A percentile compares a stretch with the other conserved stretches of the same genome.
Conservation (phyloP, 169 alveolate genomes). For the Cryptosporidium canis region DNA sequence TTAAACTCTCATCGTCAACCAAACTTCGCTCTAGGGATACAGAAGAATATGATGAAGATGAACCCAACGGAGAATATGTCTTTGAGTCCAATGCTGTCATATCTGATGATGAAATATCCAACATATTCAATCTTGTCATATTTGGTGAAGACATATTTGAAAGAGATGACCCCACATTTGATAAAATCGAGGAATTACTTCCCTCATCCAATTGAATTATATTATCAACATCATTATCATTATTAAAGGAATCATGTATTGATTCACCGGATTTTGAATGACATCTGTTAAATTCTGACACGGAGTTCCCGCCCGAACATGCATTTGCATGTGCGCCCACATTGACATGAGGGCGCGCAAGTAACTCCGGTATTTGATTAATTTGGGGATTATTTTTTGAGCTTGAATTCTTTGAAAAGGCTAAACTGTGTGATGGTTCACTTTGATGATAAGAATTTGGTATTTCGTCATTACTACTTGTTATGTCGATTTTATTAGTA, state of each 20-base stretch:
- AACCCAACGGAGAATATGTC: background rate
- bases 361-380: constrained; percentile 4
- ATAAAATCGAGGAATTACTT: background rate
- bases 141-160: constrained; percentile 26
- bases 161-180: background rate
- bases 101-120: constrained; percentile 9
- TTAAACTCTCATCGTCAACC: background rate
- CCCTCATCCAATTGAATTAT: too few species aligned
- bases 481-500: background rate
- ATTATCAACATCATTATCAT: background rate
- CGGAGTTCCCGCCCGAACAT: background rate
- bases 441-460: background rate
- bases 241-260: background rate
- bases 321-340: background rate
- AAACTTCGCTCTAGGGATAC: background rate
- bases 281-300: background rate
- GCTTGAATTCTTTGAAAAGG: background rate
- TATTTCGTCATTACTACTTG: background rate
- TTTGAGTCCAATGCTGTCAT: background rate
- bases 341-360: background rate
- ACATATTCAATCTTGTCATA: background rate
- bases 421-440: background rate
- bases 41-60: constrained; percentile 4
- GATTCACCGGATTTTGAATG: background rate
- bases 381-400: background rate